Percentiles rank a stretch among this genome's conserved stretches.
Conservation (phyloP, 2,329 filamentous ascomycete species). For the Knoxdaviesia proteae region DNA sequence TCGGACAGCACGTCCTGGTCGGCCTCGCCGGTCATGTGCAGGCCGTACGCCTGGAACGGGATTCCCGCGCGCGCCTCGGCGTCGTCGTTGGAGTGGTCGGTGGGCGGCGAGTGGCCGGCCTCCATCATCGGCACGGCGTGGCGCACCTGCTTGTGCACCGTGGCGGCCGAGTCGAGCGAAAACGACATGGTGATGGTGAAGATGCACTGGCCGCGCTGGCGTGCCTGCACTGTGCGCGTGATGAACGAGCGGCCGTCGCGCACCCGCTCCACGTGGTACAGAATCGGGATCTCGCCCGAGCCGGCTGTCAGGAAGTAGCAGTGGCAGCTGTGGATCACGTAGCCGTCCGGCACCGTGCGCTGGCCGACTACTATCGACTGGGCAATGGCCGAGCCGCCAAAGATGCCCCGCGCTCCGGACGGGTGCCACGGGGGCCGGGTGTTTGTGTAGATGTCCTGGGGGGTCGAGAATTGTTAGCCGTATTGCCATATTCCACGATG, state of each 20-base stretch:
- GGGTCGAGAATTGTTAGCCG: background rate
- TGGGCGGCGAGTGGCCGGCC: constrained; percentile 15
- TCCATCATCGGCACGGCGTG: constrained; percentile 44
- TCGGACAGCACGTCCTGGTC: constrained; percentile 32
- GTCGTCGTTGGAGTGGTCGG: constrained; percentile 15
- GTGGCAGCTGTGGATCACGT: constrained; percentile 88
- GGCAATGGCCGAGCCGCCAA: constrained; percentile 80
- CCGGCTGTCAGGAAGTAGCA: constrained; percentile 96
- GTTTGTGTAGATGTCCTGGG: constrained; percentile 81
- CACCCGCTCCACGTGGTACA: constrained; percentile 90
- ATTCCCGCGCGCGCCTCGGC: constrained; percentile 23
- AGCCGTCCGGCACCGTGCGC: constrained; percentile 60
- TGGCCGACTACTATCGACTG: constrained; percentile 79
- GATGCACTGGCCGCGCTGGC: constrained; percentile 72
- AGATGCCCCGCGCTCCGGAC: constrained; percentile 78
- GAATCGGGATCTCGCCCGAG: constrained; percentile 61
- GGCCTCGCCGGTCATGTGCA: constrained; percentile 16
- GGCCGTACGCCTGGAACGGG: constrained; percentile 25
- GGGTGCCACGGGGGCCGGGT: constrained; percentile 83
- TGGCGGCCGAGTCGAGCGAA: constrained; percentile 36
- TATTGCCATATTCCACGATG: too few relatives aligned
- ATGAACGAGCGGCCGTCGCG: constrained; percentile 77
- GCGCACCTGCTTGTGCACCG: constrained; percentile 23
- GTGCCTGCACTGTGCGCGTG: constrained; percentile 86
- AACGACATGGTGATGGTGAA: constrained; percentile 94